Percentiles rank a stretch among this genome's conserved stretches.
These are phyloP conservation scores for Curvularia lunata DNA, from an alignment of 2,329 filamentous ascomycete genomes.

Conservation along the genomic window DNA sequence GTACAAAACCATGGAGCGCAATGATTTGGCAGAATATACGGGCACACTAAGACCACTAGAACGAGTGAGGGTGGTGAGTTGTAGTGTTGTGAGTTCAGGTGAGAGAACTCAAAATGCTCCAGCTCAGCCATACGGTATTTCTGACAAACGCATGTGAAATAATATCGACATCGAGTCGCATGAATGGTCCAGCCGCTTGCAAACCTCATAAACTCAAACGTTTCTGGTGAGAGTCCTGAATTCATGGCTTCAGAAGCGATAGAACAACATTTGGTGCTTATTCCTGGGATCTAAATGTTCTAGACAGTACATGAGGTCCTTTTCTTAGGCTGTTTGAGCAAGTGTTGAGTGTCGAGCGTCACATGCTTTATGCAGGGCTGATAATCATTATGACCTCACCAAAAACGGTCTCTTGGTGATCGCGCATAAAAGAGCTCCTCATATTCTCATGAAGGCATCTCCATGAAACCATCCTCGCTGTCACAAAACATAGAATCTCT, in stretches of 20 bases:
- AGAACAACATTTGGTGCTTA: neutral
- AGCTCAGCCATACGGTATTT: neutral
- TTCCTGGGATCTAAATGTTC: neutral
- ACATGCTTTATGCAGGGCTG: neutral
- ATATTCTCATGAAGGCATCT: neutral
- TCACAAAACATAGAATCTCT: neutral
- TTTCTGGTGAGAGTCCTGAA: neutral
- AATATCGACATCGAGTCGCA: no score
- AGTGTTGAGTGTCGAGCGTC: neutral
- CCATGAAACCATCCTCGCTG: neutral
- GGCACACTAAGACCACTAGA: neutral
- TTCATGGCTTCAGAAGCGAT: neutral
- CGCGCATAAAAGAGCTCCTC: neutral
- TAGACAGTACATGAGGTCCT: neutral
- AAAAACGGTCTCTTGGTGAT: neutral
- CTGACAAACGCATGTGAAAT: no score
- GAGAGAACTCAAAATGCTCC: neutral
- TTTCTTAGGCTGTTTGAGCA: neutral
- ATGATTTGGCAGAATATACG: neutral
- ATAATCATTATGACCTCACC: neutral
- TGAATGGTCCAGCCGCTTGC: no score
- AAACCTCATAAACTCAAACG: neutral
- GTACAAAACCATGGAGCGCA: neutral
- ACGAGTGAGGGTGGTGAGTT: neutral
- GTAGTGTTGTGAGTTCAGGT: neutral